Conservation (phyloP, 768 basidiomycete species). For the Clathrus columnatus region DNA sequence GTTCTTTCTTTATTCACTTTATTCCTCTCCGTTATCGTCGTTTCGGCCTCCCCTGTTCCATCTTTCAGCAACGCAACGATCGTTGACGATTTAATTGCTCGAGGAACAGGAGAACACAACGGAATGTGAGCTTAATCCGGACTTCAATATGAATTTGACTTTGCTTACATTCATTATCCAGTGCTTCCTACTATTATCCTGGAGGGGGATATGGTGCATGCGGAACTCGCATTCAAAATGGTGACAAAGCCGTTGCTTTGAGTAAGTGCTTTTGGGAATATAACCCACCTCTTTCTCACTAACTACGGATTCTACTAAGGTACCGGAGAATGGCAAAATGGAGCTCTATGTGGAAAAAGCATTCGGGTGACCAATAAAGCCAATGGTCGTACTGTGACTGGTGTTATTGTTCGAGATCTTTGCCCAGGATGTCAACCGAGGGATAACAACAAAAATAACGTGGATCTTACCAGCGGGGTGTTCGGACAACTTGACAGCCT, state of each 20-base stretch:
- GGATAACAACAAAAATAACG: slow-evolving; percentile 42
- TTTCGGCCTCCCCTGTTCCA: not conserved
- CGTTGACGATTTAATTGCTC: not conserved
- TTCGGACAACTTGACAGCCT: slow-evolving; percentile 34
- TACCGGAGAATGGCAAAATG: slow-evolving; percentile 30
- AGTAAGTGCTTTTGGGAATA: not conserved
- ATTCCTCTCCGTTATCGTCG: not conserved
- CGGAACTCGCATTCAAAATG: slow-evolving; percentile 29
- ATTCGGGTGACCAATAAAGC: slow-evolving; percentile 57
- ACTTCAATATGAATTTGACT: not conserved
- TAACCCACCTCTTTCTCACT: not conserved
- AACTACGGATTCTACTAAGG: not conserved
- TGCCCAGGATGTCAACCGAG: slow-evolving; percentile 61
- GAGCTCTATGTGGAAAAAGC: slow-evolving; percentile 48
- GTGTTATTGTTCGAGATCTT: slow-evolving; percentile 56
- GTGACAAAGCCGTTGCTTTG: slow-evolving; percentile 37
- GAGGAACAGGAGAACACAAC: not conserved
- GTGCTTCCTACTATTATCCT: slow-evolving; percentile 36
- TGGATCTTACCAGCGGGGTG: slow-evolving; percentile 62
- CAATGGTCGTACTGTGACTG: slow-evolving; percentile 49
- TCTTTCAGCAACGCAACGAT: too few species aligned
- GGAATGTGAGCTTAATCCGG: not conserved
- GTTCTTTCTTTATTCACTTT: not conserved
- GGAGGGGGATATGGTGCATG: slow-evolving; percentile 29
- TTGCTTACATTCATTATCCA: slow-evolving; percentile 12